Percentiles rank a stretch among this genome's conserved stretches.
These are phyloP conservation scores for Hypericum perforatum DNA, from an alignment of 345 rosid genomes.

Conservation along the genomic window DNA sequence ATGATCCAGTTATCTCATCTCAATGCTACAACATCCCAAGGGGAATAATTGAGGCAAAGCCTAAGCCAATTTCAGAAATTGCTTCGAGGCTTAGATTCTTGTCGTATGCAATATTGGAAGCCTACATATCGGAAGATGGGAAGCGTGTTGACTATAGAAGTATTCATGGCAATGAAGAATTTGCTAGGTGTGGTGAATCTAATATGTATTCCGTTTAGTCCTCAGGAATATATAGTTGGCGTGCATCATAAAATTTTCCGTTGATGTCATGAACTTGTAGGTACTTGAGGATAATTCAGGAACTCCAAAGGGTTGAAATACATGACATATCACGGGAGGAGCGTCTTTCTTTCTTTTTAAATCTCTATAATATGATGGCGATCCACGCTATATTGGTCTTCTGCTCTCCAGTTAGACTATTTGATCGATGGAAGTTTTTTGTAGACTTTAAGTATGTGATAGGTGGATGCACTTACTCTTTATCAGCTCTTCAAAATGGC, in stretches of 20 bases:
- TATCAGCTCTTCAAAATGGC: slow-evolving; percentile 78
- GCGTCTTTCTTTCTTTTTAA: slow-evolving; percentile 71
- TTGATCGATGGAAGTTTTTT: slow-evolving; percentile 59
- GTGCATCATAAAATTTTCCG: not conserved
- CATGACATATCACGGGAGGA: slow-evolving; percentile 61
- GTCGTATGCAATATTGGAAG: slow-evolving; percentile 58
- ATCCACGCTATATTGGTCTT: slow-evolving; percentile 66
- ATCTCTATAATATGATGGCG: slow-evolving; percentile 84
- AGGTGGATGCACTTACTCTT: slow-evolving; percentile 65
- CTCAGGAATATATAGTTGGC: slow-evolving; percentile 6
- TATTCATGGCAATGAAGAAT: slow-evolving; percentile 90
- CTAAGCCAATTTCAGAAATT: slow-evolving; percentile 56
- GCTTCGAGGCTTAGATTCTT: slow-evolving; percentile 59
- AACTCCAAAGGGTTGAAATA: slow-evolving; percentile 70
- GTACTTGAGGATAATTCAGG: slow-evolving; percentile 69
- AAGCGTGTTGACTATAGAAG: slow-evolving; percentile 80
- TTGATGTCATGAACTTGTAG: slow-evolving; percentile 21
- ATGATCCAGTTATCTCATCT: slow-evolving; percentile 63
- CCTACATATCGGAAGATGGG: slow-evolving; percentile 66
- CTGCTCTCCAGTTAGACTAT: slow-evolving; percentile 64
- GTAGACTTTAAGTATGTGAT: slow-evolving; percentile 75
- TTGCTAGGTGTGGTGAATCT: slow-evolving; percentile 53
- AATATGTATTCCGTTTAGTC: slow-evolving; percentile 2
- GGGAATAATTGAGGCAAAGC: slow-evolving; percentile 68
- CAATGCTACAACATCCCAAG: slow-evolving; percentile 76